Conservation (phyloP, 2,329 filamentous ascomycete genomes). For the Colletotrichum magnum region DNA sequence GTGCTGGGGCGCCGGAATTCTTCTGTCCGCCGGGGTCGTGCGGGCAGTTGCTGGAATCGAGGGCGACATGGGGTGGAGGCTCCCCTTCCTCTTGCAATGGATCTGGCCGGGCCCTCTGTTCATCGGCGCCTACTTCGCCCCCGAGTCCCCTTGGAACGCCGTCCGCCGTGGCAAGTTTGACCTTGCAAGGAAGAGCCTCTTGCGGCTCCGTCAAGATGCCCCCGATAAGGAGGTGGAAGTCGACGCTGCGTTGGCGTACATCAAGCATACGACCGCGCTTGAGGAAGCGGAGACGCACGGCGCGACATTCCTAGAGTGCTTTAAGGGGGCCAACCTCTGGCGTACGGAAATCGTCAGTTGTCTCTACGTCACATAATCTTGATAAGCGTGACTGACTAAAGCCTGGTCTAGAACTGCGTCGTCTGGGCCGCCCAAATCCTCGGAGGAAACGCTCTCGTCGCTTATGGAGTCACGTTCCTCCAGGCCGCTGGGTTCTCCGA, state of each 20-base stretch:
- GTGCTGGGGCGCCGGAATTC: conserved; percentile 59
- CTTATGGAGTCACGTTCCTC: conserved; percentile 55
- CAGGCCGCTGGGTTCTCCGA: conserved; percentile 54
- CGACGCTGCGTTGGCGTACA: conserved; percentile 51
- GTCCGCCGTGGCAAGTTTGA: conserved; percentile 48
- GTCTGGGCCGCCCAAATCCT: conserved; percentile 57
- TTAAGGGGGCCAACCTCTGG: conserved; percentile 61
- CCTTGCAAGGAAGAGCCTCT: conserved; percentile 44
- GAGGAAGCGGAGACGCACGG: conserved; percentile 57
- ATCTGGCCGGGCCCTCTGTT: conserved; percentile 52
- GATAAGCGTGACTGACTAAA: not conserved
- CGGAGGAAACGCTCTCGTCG: conserved; percentile 53
- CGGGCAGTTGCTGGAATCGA: conserved; percentile 51
- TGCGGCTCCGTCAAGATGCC: conserved; percentile 44
- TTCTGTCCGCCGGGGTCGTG: conserved; percentile 57
- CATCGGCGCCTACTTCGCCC: conserved; percentile 50
- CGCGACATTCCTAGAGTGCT: conserved; percentile 60
- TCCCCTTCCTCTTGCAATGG: conserved; percentile 59
- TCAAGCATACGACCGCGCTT: conserved; percentile 60
- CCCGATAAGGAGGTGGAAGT: conserved; percentile 46
- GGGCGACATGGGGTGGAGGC: conserved; percentile 53
- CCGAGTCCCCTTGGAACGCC: conserved; percentile 55
- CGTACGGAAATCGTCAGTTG: conserved; percentile 55
- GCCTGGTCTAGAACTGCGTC: conserved; percentile 49
- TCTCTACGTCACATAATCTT: too few species aligned